Conservation (phyloP, 2,329 filamentous ascomycete species). For the Aspergillus hiratsukae region DNA sequence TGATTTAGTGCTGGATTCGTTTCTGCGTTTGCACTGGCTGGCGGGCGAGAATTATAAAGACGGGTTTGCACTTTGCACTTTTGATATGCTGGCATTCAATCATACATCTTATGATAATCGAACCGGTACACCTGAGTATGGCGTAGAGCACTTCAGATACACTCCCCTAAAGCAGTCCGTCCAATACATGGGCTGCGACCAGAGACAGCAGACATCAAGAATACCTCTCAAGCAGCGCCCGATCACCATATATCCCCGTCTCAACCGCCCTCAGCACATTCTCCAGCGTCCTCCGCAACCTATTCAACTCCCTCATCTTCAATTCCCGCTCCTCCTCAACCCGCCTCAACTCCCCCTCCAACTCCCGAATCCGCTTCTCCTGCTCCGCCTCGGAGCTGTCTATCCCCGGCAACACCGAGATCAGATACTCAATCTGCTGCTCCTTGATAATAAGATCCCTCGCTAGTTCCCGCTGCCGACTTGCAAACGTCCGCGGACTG, state of each 20-base stretch:
- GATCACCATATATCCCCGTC: constrained; percentile 31
- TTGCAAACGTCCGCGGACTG: constrained; percentile 38
- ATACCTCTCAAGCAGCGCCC: constrained; percentile 2
- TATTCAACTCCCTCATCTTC: constrained; percentile 41
- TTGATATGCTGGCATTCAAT: background rate
- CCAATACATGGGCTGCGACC: background rate
- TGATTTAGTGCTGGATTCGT: background rate
- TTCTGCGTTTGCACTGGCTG: background rate
- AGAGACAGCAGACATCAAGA: background rate
- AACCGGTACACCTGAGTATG: background rate
- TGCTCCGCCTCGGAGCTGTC: constrained; percentile 43
- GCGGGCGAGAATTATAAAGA: background rate
- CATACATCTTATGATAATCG: background rate
- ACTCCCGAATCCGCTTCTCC: constrained; percentile 37
- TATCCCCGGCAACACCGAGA: constrained; percentile 44
- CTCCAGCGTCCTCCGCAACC: constrained; percentile 39
- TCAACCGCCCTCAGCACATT: constrained; percentile 39
- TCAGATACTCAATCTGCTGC: constrained; percentile 48
- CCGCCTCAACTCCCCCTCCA: constrained; percentile 41
- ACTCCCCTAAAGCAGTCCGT: background rate
- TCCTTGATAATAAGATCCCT: constrained; percentile 47
- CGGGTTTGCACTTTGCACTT: background rate
- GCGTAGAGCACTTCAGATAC: background rate
- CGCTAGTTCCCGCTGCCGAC: constrained; percentile 45
- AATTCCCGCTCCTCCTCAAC: constrained; percentile 41